phyloP scores from a whole-genome alignment of 2,329 filamentous ascomycete species.

The Nemania serpens region DNA sequence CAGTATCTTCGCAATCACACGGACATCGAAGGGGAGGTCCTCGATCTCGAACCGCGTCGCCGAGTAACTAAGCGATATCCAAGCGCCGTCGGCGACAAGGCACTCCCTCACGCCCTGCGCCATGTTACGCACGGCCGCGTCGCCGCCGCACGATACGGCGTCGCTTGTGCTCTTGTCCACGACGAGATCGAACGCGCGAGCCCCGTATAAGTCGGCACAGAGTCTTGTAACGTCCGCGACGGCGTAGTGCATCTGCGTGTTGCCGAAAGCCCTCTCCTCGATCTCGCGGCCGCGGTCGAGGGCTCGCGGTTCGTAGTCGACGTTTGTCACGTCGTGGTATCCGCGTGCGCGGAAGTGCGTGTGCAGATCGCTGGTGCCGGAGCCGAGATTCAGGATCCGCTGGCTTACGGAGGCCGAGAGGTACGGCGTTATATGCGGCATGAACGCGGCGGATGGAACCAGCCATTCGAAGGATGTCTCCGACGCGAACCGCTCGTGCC shows the following conservation, averaged over 20 bases:
- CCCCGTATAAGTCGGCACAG: constrained; percentile 1
- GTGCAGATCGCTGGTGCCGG: constrained; percentile 56
- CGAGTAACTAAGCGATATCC: constrained; percentile 57
- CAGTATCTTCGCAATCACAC: constrained; percentile 49
- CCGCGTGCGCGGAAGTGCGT: constrained; percentile 50
- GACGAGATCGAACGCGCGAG: constrained; percentile 46
- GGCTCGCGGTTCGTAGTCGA: constrained; percentile 57
- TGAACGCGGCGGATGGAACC: constrained; percentile 47
- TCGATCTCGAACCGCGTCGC: constrained; percentile 46
- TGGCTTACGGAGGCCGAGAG: constrained; percentile 37
- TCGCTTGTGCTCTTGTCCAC: constrained; percentile 57
- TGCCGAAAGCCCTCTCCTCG: constrained; percentile 49
- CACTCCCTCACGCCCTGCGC: constrained; percentile 42
- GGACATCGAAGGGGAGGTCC: constrained; percentile 47
- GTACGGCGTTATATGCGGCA: constrained; percentile 46
- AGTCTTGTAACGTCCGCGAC: constrained; percentile 53
- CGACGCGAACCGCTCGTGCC: constrained; percentile 51
- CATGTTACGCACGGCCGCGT: constrained; percentile 46
- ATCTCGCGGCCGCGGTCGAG: constrained; percentile 48
- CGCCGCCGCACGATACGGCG: constrained; percentile 53
- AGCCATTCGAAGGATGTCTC: constrained; percentile 57
- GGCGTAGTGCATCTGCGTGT: constrained; percentile 49
- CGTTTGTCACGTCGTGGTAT: constrained; percentile 51
- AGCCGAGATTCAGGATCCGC: constrained; percentile 52
- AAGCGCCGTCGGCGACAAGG: constrained; percentile 46